Evolutionary conservation across 2,329 filamentous ascomycete genomes (phyloP).

Genomic region (Fusarium goolgardi): DNA sequence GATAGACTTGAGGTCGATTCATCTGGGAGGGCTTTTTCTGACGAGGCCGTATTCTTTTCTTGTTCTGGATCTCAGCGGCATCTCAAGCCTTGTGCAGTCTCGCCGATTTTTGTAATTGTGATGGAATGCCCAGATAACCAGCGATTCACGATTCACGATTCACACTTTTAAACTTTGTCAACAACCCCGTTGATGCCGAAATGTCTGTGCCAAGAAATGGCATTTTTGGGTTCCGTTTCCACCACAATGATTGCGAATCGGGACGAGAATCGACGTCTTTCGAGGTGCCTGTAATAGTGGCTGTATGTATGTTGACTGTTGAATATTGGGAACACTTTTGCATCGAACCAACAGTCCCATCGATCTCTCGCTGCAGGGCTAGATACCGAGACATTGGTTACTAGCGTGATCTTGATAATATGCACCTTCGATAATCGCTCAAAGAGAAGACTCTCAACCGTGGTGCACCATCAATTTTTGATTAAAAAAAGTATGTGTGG

Average conservation of each 20-base stretch:
- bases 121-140: neutral
- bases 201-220: constrained; percentile 5
- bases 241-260: neutral
- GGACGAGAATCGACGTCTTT: neutral
- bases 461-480: neutral
- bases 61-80: neutral
- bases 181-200: constrained; percentile 9
- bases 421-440: constrained; percentile 21
- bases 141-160: neutral
- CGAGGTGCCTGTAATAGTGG: neutral
- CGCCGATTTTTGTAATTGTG: neutral
- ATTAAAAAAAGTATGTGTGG: too few species aligned
- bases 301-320: neutral
- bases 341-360: neutral
- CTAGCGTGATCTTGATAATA: constrained; percentile 31
- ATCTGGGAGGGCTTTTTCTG: constrained; percentile 15
- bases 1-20: constrained; percentile 13
- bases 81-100: neutral
- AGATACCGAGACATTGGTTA: constrained; percentile 28
- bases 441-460: neutral
- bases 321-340: neutral
- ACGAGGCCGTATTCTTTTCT: constrained; percentile 10
- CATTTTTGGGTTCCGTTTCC: constrained; percentile 36
- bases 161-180: constrained; percentile 10
- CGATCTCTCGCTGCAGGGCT: neutral